Base-by-base conservation (phyloP, 1,139 yeast genomes). In the Magnusiomyces fungicola region DNA sequence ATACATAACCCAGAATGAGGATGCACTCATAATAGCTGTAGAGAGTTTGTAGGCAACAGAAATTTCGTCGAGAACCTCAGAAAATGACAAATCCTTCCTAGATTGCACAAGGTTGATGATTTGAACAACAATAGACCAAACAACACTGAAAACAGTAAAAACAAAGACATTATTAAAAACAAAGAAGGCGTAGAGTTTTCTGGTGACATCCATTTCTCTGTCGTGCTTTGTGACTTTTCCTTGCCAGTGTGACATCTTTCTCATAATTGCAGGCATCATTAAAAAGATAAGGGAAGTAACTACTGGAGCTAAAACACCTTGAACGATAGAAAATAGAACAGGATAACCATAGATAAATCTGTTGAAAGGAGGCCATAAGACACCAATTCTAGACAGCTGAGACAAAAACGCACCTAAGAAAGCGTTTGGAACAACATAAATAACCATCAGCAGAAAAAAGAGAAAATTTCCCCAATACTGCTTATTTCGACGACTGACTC, bases 1-100 rank as follows among this genome's bases (percentile, higher is more conserved):
- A 52, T 68, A 70, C 67, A 69, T 65, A 24, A 69, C 70, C 74
- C 74, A 70, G 56, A 70, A 70, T 2, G 71, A 64, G 2, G 73
- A 68, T 9, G 70, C 64, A 36, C 65, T 60, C 48, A 69, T 64
- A 47, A 70, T 61, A 3, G 74, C 68, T 4, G 62, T 60, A 3
- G 71, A 61, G 21, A 68, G 54, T 32, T 69, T 67, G 29, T 58
- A 56, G 2, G 64, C 64, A n/a, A 67, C 53, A 5, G 57, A 56
- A 14, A 67, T 58, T 21, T 58, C 50, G 32, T 55, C 49, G 42
- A 59, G 38, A 2, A 61, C 62, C 16, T 59, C 56, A 3, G 34
- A 19, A 41, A 62, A 62, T 0, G 60, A 50, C 46, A 61, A 50
- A 27, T 54, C 48, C 25, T 56, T 42, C 37, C 59, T 51, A 21